Conservation (phyloP, 495 filamentous ascomycete genomes). For the Sporormia fimetaria region DNA sequence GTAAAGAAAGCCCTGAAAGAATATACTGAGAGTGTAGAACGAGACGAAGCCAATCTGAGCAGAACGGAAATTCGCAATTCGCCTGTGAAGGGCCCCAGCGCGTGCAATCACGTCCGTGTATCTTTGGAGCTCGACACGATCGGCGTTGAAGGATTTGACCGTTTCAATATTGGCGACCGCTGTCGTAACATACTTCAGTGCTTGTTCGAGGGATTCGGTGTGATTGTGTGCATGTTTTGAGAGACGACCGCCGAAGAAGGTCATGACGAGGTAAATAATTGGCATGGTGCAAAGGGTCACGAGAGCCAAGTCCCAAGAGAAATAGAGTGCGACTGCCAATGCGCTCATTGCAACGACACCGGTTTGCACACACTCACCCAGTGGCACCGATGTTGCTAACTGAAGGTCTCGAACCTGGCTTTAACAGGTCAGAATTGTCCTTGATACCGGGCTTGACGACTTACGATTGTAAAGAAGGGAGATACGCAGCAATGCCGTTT, state of each 20-base stretch:
- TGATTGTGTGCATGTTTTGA: conserved; percentile 58
- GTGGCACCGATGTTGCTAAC: conserved; percentile 60
- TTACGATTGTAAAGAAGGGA: conserved; percentile 65
- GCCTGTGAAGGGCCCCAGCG: conserved; percentile 53
- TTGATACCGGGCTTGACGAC: conserved; percentile 14
- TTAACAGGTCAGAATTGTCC: conserved; percentile 3
- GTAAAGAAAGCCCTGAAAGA: conserved; percentile 89
- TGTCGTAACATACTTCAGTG: conserved; percentile 60
- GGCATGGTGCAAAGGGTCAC: conserved; percentile 71
- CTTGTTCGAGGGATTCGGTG: conserved; percentile 52
- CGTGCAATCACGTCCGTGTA: conserved; percentile 48
- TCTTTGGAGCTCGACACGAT: conserved; percentile 54
- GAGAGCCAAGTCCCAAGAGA: conserved; percentile 74
- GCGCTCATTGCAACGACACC: conserved; percentile 49
- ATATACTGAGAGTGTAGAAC: conserved; percentile 65
- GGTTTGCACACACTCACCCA: conserved; percentile 58
- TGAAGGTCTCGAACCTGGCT: conserved; percentile 81
- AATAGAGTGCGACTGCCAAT: conserved; percentile 59
- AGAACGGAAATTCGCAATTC: conserved; percentile 56
- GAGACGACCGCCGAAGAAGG: conserved; percentile 47
- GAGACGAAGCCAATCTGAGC: conserved; percentile 60
- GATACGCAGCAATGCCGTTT: conserved; percentile 60
- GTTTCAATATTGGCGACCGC: conserved; percentile 67
- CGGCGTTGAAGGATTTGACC: conserved; percentile 78
- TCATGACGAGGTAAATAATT: conserved; percentile 49